Evolutionary conservation across 192 early-diverging fungal species (phyloP), one percentile per base, ranked within the genome.

Genomic region (Coemansia sp.): DNA sequence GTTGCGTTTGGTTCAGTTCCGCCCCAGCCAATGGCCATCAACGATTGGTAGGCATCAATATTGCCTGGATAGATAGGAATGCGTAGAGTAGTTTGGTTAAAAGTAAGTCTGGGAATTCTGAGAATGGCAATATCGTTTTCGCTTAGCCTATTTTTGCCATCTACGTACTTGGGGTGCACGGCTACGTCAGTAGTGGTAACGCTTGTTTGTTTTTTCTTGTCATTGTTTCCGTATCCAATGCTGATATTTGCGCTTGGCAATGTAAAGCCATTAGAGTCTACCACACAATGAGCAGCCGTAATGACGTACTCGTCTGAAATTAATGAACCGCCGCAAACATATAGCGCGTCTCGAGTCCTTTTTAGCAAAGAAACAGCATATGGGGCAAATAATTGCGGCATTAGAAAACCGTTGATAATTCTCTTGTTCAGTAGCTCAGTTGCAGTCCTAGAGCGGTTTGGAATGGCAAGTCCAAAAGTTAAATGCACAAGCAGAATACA

Each of bases 21-120:
- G 12, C 82, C 82, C 82, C 82, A 84, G 43, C 82, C 82, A 52
- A 73, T 77, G 8, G 82, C 74, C 58, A 78, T 37, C 15, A 79
- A 41, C 8, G 46, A 48, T 57, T 80, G 69, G 42, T 61, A 61
- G 2, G 60, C 49, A 8, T 40, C 51, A 16, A 84, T 54, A 0
- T 7, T 3, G 11, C 68, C 72, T 15, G 40, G 41, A 49, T 66
- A 79, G 11, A 84, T 74, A 3, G 71, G 58, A 5, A 73, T 61
- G 8, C 68, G 26, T 41, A 47, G 41, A 0, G 74, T 63, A 41
- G 3, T 58, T 13, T 36, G 41, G 40, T 58, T 55, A 13, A 73
- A 64, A 1, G 52, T 62, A 1, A 76, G 41, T 8, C 54, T 61
- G n/a, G 68, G 47, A 0, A 84, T 41, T 19, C 67, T 19, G 2